A percentile compares a stretch with the other conserved stretches of the same genome.
phyloP scores from a whole-genome alignment of 176 grass and related monocot genomes.

The Triticum dicoccoides region DNA sequence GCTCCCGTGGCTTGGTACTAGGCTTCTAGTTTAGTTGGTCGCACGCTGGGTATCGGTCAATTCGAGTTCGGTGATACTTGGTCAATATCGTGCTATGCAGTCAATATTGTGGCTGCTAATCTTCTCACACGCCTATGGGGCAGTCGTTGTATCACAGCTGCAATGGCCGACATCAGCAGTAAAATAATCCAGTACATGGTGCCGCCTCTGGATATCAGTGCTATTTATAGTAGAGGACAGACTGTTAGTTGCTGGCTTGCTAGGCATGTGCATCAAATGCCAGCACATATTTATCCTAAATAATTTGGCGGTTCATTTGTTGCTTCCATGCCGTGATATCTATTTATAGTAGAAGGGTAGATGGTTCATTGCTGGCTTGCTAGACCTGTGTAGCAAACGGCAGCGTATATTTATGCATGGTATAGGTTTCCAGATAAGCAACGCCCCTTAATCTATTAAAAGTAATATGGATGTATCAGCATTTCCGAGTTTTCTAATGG shows the following conservation, averaged over 20 bases:
- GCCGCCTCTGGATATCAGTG: neutral
- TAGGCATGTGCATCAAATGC: neutral
- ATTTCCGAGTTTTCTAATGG: neutral
- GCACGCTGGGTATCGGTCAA: neutral
- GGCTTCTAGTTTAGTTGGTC: neutral
- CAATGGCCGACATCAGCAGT: neutral
- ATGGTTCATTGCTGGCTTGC: neutral
- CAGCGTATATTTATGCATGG: neutral
- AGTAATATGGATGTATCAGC: neutral
- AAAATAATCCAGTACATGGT: neutral
- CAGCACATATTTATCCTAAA: neutral
- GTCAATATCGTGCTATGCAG: neutral
- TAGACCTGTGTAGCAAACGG: neutral
- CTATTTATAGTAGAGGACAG: slow-evolving; percentile 36
- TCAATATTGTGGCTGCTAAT: neutral
- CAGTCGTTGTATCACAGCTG: neutral
- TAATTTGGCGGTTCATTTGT: neutral
- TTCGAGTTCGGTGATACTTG: neutral
- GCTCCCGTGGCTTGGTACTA: neutral
- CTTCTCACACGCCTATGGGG: neutral
- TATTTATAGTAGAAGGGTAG: slow-evolving; percentile 33
- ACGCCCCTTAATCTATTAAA: neutral
- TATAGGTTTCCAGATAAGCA: neutral
- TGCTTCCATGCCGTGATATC: neutral
- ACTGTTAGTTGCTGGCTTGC: neutral